Evolutionary conservation across 2,329 filamentous ascomycete species (phyloP).

Genomic region (Aspergillus persii): DNA sequence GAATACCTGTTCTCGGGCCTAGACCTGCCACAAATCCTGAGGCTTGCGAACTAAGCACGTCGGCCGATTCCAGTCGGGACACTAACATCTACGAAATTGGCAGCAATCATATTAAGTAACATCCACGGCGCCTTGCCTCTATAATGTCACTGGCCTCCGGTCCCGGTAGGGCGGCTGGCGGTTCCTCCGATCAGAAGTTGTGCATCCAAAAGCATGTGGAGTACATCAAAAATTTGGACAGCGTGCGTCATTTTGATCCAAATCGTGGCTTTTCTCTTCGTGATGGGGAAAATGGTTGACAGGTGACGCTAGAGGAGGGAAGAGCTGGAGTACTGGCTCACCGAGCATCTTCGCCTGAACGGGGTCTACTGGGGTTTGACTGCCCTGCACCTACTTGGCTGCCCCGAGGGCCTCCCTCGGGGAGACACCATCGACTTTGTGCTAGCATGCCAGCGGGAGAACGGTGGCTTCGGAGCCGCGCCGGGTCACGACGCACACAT

Average conservation of each 20-base stretch:
- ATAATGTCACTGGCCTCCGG: conserved; percentile 61
- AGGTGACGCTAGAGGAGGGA: conserved; percentile 68
- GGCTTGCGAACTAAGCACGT: neutral
- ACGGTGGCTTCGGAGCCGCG: conserved; percentile 88
- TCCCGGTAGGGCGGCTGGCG: conserved; percentile 52
- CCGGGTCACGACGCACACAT: conserved; percentile 95
- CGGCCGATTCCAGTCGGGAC: neutral
- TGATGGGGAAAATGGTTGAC: conserved; percentile 27
- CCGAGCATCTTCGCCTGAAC: conserved; percentile 91
- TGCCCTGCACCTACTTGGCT: conserved; percentile 78
- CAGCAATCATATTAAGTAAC: neutral
- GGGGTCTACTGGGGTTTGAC: conserved; percentile 96
- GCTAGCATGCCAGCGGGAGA: conserved; percentile 87
- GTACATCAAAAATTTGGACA: conserved; percentile 91
- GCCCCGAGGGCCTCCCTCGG: conserved; percentile 76
- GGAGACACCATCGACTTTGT: conserved; percentile 85
- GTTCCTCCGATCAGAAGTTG: conserved; percentile 50
- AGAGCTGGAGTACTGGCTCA: conserved; percentile 96
- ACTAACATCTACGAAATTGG: neutral
- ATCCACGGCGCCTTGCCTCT: neutral
- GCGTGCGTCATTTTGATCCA: conserved; percentile 53
- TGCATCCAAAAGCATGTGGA: conserved; percentile 71
- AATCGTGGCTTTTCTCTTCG: conserved; percentile 19
- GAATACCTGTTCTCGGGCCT: neutral
- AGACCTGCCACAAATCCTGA: neutral